Evolutionary conservation across 2,329 filamentous ascomycete species (phyloP).

Genomic region (Cladosporium halotolerans): DNA sequence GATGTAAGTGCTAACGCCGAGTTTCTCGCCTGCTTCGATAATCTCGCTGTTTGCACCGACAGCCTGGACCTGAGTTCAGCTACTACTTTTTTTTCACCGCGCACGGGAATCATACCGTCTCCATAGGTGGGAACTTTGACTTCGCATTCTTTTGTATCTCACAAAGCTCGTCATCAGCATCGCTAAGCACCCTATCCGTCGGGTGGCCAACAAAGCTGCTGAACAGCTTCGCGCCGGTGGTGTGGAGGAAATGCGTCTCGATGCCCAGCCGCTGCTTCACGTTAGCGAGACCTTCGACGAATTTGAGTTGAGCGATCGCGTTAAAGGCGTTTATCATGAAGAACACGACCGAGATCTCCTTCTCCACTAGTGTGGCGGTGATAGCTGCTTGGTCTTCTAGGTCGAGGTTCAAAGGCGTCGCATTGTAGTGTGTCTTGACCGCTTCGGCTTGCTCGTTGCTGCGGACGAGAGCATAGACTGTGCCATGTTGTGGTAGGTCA

Average conservation of each 20-base stretch:
- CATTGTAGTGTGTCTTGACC: slow-evolving; percentile 38
- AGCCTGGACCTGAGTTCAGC: slow-evolving; percentile 13
- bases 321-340: slow-evolving; percentile 41
- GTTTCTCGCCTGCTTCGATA: slow-evolving; percentile 10
- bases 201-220: slow-evolving; percentile 42
- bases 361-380: slow-evolving; percentile 32
- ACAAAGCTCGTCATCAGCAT: slow-evolving; percentile 41
- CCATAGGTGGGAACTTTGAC: slow-evolving; percentile 19
- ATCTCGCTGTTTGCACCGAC: slow-evolving; percentile 12
- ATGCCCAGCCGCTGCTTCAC: slow-evolving; percentile 37
- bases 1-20: slow-evolving; percentile 45
- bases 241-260: slow-evolving; percentile 47
- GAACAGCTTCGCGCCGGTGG: slow-evolving; percentile 49
- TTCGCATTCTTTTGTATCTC: slow-evolving; percentile 38
- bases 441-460: slow-evolving; percentile 40
- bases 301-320: slow-evolving; percentile 29
- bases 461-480: slow-evolving; percentile 44
- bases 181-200: slow-evolving; percentile 36
- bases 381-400: slow-evolving; percentile 33
- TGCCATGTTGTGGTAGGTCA: slow-evolving; percentile 37
- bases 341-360: slow-evolving; percentile 45
- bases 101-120: slow-evolving; percentile 19
- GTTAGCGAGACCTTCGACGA: slow-evolving; percentile 43
- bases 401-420: slow-evolving; percentile 38
- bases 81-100: neutral